Evolutionary conservation across 1,284 basidiomycete genomes (phyloP).

Genomic region (Mycena citricolor): DNA sequence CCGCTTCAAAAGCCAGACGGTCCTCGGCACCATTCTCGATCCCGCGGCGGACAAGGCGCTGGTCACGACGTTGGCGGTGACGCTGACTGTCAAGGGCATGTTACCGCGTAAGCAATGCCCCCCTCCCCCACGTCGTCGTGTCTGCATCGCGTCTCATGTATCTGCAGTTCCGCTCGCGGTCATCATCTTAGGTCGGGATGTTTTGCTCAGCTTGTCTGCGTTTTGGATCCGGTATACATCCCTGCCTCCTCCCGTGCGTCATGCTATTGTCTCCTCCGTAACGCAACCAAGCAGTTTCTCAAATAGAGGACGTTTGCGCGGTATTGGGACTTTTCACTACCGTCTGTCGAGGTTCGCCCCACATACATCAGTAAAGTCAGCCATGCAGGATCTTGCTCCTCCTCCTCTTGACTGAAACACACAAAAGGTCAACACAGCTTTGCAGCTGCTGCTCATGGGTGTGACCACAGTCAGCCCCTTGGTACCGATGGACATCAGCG

Average conservation of each 20-base stretch:
- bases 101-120: slow-evolving; percentile 69
- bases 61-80: slow-evolving; percentile 92
- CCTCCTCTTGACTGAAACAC: slow-evolving; percentile 4
- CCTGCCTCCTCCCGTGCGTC: slow-evolving; percentile 78
- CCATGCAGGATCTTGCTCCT: not conserved
- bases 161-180: slow-evolving; percentile 76
- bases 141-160: slow-evolving; percentile 1
- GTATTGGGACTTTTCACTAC: slow-evolving; percentile 95
- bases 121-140: not conserved
- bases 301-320: slow-evolving; percentile 83
- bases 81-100: slow-evolving; percentile 80
- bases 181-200: slow-evolving; percentile 89
- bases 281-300: slow-evolving; percentile 6
- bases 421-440: slow-evolving; percentile 82
- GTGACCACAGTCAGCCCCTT: slow-evolving; percentile 83
- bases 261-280: slow-evolving; percentile 4
- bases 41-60: slow-evolving; percentile 96
- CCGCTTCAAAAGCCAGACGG: slow-evolving; percentile 80
- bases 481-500: slow-evolving; percentile 59
- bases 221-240: slow-evolving; percentile 95
- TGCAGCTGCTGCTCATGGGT: slow-evolving; percentile 92
- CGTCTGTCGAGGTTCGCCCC: slow-evolving; percentile 90
- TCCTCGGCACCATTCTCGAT: slow-evolving; percentile 93
- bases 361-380: slow-evolving; percentile 87
- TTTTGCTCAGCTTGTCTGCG: slow-evolving; percentile 84